Evolutionary conservation across 1,284 basidiomycete genomes (phyloP).

Genomic region (Phenoliferia sp.): DNA sequence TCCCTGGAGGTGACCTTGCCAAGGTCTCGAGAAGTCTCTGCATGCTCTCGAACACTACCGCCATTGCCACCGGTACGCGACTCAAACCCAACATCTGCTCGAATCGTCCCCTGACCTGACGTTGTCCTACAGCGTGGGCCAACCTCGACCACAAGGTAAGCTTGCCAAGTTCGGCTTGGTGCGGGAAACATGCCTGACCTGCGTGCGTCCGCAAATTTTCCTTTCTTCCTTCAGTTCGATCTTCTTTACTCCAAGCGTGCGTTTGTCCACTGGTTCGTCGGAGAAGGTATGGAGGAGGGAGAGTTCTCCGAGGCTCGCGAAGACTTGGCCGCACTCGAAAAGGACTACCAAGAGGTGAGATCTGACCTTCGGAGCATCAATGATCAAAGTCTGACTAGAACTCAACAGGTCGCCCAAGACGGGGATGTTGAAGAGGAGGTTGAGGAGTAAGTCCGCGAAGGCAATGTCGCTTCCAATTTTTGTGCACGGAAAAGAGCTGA

Average conservation of each 20-base stretch:
- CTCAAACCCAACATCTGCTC: constrained; percentile 98
- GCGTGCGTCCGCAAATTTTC: too few relatives aligned
- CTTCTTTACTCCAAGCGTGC: constrained; percentile 33
- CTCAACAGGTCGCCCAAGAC: not conserved
- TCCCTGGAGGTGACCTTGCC: constrained; percentile 91
- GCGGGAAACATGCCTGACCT: too few relatives aligned
- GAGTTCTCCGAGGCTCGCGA: constrained; percentile 38
- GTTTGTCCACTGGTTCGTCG: constrained; percentile 40
- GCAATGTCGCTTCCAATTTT: not conserved
- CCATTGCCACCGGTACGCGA: constrained; percentile 98
- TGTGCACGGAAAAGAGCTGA: too few relatives aligned
- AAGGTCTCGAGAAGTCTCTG: constrained; percentile 90
- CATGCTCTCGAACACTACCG: constrained; percentile 94
- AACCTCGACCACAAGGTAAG: not conserved
- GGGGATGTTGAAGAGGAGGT: not conserved
- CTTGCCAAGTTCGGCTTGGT: too few relatives aligned
- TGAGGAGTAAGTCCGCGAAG: not conserved
- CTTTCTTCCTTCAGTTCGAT: too few relatives aligned
- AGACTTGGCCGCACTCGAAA: constrained; percentile 38
- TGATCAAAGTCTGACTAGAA: not conserved
- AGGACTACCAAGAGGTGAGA: constrained; percentile 4
- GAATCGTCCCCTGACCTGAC: constrained; percentile 42
- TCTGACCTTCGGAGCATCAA: not conserved
- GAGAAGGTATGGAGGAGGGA: constrained; percentile 40
- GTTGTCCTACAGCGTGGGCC: not conserved